Base-by-base conservation (phyloP, 2,329 filamentous ascomycete species). In the Arthroderma sp. region DNA sequence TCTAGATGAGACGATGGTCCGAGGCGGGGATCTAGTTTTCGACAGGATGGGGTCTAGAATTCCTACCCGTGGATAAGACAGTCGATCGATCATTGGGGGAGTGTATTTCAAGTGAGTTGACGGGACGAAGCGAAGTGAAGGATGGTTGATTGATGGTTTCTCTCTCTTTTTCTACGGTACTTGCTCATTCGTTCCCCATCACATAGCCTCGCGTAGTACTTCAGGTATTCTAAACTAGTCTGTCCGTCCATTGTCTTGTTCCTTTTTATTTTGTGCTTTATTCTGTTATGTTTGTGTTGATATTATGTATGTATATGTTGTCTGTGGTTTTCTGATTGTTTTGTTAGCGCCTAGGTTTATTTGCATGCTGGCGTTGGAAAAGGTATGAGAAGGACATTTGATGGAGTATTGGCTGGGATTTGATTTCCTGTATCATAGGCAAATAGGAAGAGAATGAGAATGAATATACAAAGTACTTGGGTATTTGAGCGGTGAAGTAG, bases 11-110 rank as follows among this genome's bases (percentile, higher is more conserved):
- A 68, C 70, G 9, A 61, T 75, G 55, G 71, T 71, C 63, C 21
- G 49, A n/a, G 53, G 58, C 19, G 68, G 67, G 2, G 73, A 75
- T 56, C 57, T 74, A 47, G 65, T 72, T 49, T 73, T 74, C 56
- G 73, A 76, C 52, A 66, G 70, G 6, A 75, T 76, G 73, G 66
- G 70, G 39, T 70, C 71, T 25, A 65, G 73, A 55, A 66, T 75
- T 37, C 28, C 49, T 13, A 52, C 49, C 7, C 49, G 35, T 8
- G 49, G 25, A 8, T 52, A 13, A 31, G 28, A 31, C 28, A 31
- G 28, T 4, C 4, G 7, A 31, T 3, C 28, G 28, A 31, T 4
- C 28, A 31, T 31, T 31, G 28, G 28, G 28, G 28, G 7, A 3
- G 28, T 31, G 28, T 31, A 31, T 31, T 31, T 31, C 28, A 31